phyloP scores from a whole-genome alignment of 208 protist species.

The Plasmodiophora brassicae region DNA sequence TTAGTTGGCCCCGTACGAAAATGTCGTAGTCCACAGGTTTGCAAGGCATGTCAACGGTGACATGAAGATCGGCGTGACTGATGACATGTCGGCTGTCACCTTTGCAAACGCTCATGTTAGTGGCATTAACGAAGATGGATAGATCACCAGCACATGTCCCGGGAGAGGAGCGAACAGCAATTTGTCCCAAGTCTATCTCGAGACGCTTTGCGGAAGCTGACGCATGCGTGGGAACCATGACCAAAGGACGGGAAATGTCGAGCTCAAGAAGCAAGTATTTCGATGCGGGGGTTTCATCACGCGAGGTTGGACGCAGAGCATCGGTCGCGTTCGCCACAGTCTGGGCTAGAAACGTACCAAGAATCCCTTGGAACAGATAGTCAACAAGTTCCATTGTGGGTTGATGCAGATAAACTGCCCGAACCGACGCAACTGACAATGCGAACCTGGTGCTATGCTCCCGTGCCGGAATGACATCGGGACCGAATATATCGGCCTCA shows the following conservation, averaged over 20 bases:
- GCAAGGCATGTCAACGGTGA: not conserved
- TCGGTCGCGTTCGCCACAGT: not conserved
- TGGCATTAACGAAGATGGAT: not conserved
- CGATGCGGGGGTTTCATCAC: not conserved
- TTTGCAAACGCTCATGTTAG: not conserved
- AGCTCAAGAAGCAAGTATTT: not conserved
- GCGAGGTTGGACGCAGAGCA: not conserved
- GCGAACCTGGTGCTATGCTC: not conserved
- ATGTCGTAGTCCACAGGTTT: not conserved
- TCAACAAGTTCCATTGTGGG: not conserved
- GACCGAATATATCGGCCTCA: too few species aligned
- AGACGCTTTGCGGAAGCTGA: not conserved
- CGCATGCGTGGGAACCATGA: not conserved
- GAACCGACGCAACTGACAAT: not conserved
- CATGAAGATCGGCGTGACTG: not conserved
- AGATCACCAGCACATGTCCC: not conserved
- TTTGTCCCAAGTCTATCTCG: not conserved
- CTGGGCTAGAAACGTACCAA: not conserved
- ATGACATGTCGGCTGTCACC: not conserved
- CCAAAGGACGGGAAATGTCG: not conserved
- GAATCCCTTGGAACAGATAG: not conserved
- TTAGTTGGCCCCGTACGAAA: not conserved
- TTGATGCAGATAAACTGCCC: conserved; percentile 2
- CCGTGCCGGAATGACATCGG: not conserved
- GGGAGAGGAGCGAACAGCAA: not conserved